Base-by-base conservation (phyloP, 2,329 filamentous ascomycete genomes). In the Phialemonium atrogriseum region DNA sequence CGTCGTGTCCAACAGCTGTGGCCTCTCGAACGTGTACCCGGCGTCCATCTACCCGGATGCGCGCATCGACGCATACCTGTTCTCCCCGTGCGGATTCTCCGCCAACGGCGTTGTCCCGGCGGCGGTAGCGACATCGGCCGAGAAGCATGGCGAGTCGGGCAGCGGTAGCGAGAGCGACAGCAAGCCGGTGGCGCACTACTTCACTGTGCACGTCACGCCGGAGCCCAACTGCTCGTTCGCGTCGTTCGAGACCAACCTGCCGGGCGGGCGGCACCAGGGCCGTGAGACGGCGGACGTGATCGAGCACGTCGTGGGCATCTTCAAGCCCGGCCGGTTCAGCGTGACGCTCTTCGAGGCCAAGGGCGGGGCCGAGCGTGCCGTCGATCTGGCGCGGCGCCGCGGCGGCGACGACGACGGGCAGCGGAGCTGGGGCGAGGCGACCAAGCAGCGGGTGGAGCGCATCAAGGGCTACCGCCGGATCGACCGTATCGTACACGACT, bases 191-290 rank as follows among this genome's bases (percentile, higher is more conserved):
- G 81, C 76, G 24, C 87, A 96, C 61, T 98, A 98, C 64, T 98
- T 95, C 62, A 98, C 89, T 1, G 91, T 98, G 15, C 91, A 98
- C 53, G 91, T 98, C 44, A 98, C 91, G 0, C 91, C 91, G 1
- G 91, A 98, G 68, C 86, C 89, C 10, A 79, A 94, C 50, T 98
- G 89, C 67, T 95, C 88, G 5, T 98, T 94, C 56, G 91, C 91
- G 21, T 95, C 87, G 2, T 98, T 98, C 53, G 91, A 98, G 68
- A 96, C 91, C 44, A 98, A 96, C 47, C 89, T 98, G 4, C 91
- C 91, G 2, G 83, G 86, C 16, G 80, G 78, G 5, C 86, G 94
- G 62, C 85, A 77, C 35, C 28, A 22, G 21, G 88, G 88, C 11
- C 82, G 88, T 40, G 83, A 88, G 54, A 95, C 89, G 1, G 77